phyloP scores from a whole-genome alignment of 192 early-diverging fungal species.

The Coemansia brasiliensis region DNA sequence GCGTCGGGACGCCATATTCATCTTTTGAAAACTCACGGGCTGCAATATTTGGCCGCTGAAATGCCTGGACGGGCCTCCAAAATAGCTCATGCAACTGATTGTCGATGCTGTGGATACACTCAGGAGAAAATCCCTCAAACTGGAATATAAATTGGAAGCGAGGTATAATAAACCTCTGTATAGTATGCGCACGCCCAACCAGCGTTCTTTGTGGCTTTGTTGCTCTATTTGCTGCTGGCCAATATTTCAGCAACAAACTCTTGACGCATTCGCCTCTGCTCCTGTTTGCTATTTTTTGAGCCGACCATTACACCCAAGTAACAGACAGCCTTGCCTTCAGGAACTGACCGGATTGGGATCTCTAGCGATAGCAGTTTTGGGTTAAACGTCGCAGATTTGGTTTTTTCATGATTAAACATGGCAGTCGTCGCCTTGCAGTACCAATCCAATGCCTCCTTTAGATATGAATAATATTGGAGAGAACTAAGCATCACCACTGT shows the following conservation, averaged over 20 bases:
- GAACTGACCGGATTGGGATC: not conserved
- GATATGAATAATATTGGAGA: constrained; percentile 3
- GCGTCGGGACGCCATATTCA: constrained; percentile 2
- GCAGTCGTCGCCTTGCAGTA: constrained; percentile 17
- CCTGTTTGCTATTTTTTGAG: not conserved
- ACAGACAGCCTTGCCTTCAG: not conserved
- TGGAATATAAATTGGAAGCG: constrained; percentile 3
- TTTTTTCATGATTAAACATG: constrained; percentile 9
- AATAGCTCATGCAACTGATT: not conserved
- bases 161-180: constrained; percentile 7
- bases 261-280: no score
- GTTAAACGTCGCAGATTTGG: constrained; percentile 9
- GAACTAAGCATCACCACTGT: constrained; percentile 11
- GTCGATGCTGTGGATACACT: not conserved
- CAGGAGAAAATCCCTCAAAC: constrained; percentile 9
- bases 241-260: not conserved
- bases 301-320: constrained; percentile 7
- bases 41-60: not conserved
- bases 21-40: not conserved
- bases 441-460: constrained; percentile 3
- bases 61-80: not conserved
- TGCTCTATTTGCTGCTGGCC: not conserved
- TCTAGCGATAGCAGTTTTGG: no score
- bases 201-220: not conserved
- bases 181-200: not conserved